Conservation (phyloP, 805 yeast species). For the Zygosaccharomyces lentus region DNA sequence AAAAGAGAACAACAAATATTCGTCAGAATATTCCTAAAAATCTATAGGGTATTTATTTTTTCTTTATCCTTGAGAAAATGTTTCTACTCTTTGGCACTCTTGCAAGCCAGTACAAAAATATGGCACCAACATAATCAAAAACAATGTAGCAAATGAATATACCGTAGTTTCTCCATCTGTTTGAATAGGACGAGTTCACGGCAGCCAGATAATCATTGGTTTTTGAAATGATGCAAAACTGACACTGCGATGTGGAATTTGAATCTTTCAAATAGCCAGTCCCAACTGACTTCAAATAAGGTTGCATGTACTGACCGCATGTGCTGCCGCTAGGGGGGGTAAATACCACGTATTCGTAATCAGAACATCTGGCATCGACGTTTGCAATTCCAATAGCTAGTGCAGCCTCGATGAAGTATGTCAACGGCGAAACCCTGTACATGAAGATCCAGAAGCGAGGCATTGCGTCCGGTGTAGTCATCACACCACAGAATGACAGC, state of each 20-base stretch:
- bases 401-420: conserved; percentile 57
- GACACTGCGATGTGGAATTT: conserved; percentile 48
- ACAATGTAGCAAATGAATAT: conserved; percentile 49
- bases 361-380: conserved; percentile 44
- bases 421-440: conserved; percentile 69
- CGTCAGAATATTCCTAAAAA: neutral
- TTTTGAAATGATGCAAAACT: conserved; percentile 49
- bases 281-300: conserved; percentile 34
- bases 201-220: conserved; percentile 56
- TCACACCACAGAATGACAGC: conserved; percentile 73
- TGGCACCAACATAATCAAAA: conserved; percentile 41
- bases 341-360: conserved; percentile 44
- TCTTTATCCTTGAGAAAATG: conserved; percentile 13
- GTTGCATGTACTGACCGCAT: conserved; percentile 51
- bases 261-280: conserved; percentile 48
- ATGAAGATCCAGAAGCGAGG: conserved; percentile 77
- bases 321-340: conserved; percentile 53
- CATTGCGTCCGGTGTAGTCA: conserved; percentile 50
- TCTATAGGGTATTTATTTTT: conserved; percentile 4
- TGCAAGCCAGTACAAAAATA: conserved; percentile 54
- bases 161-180: conserved; percentile 60
- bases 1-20: neutral
- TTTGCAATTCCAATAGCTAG: conserved; percentile 54
- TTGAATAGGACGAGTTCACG: conserved; percentile 38
- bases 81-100: conserved; percentile 61